phyloP scores from a whole-genome alignment of 192 early-diverging fungal species.

The Funneliformis geosporum region DNA sequence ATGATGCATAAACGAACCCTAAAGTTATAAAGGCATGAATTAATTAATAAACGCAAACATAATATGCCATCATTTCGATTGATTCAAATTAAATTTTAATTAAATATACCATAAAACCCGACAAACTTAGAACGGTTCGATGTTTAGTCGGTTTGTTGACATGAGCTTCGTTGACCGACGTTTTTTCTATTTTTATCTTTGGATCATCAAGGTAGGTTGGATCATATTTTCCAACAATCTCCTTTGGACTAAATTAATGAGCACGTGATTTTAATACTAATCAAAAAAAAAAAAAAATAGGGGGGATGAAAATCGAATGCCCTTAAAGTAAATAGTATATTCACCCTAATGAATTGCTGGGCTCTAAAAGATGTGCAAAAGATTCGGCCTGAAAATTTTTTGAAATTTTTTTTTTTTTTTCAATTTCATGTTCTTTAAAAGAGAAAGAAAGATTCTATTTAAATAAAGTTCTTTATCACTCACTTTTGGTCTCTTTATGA shows the following conservation, averaged over 20 bases:
- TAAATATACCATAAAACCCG: constrained; percentile 72
- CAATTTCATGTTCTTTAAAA: too few species aligned
- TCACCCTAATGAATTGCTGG: constrained; percentile 56
- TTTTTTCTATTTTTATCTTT: constrained; percentile 74
- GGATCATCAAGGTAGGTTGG: constrained; percentile 88
- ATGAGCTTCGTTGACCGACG: constrained; percentile 77
- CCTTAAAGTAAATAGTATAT: constrained; percentile 14
- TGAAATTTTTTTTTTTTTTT: too few species aligned
- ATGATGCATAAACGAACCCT: constrained; percentile 84
- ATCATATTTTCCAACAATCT: constrained; percentile 56
- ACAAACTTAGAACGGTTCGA: constrained; percentile 76
- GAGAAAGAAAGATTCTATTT: too few species aligned
- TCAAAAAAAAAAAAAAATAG: background rate
- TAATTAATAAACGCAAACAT: background rate
- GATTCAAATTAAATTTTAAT: background rate
- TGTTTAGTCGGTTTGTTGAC: constrained; percentile 73
- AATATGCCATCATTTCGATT: background rate
- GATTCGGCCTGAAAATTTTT: constrained; percentile 41
- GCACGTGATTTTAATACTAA: background rate
- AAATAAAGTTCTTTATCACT: background rate
- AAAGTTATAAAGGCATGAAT: background rate
- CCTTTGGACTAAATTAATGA: constrained; percentile 38
- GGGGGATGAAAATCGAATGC: background rate
- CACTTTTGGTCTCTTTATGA: background rate
- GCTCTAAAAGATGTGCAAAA: constrained; percentile 53